A percentile compares a stretch with the other conserved stretches of the same genome.
Conservation (phyloP, 257 asterid species). For the Nyctanthes arbortristis region DNA sequence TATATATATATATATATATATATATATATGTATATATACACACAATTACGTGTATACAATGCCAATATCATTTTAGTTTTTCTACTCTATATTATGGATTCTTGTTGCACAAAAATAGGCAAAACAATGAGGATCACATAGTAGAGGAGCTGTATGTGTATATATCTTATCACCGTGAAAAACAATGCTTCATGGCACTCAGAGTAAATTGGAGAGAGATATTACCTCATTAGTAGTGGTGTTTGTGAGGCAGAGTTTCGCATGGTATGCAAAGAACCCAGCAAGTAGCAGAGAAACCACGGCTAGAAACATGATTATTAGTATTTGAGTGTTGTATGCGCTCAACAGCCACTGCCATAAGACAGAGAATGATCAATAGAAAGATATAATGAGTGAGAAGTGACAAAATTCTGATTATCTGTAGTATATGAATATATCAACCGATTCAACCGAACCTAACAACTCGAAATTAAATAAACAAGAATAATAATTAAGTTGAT, state of each 20-base stretch:
- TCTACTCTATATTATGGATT: background rate
- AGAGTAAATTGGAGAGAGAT: conserved; percentile 20
- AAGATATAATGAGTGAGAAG: conserved; percentile 17
- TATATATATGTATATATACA: too few relatives aligned
- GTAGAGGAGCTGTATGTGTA: background rate
- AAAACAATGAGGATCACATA: conserved; percentile 12
- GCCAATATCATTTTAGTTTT: conserved; percentile 1
- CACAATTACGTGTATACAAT: too few relatives aligned
- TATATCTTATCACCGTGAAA: conserved; percentile 11
- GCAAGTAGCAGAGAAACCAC: conserved; percentile 71
- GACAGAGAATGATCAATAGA: conserved; percentile 28
- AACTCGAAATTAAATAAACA: too few relatives aligned
- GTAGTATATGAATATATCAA: conserved; percentile 7
- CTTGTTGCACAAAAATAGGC: conserved; percentile 8
- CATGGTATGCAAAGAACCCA: conserved; percentile 90
- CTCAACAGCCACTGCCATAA: conserved; percentile 85
- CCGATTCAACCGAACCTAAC: background rate
- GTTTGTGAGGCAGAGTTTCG: conserved; percentile 84
- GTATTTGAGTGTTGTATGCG: conserved; percentile 86
- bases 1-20: too few relatives aligned
- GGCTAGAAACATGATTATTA: conserved; percentile 79
- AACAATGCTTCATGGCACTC: background rate
- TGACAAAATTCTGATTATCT: background rate
- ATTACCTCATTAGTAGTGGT: conserved; percentile 96
- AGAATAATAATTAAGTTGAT: conserved; percentile 1